Evolutionary conservation across 2,329 filamentous ascomycete species (phyloP).

Genomic region (Ilyonectria sp.): DNA sequence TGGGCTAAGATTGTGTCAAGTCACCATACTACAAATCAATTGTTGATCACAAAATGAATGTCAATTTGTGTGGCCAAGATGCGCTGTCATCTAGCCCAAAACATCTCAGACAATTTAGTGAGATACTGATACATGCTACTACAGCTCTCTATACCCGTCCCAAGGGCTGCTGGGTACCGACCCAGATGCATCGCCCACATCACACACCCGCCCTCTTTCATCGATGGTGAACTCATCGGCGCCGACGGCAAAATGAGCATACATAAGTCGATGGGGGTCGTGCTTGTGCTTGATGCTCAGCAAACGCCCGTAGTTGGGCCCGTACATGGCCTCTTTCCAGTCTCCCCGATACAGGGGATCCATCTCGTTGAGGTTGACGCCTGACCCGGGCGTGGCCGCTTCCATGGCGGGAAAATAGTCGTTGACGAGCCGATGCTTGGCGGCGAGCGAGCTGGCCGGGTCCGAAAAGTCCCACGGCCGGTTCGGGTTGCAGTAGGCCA

Average conservation of each 20-base stretch:
- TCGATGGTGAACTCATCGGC: conserved; percentile 61
- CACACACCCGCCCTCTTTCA: not conserved
- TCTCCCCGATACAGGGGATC: conserved; percentile 58
- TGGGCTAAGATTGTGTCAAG: too few species aligned
- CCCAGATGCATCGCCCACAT: not conserved
- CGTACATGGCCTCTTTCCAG: conserved; percentile 62
- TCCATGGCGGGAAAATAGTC: conserved; percentile 43
- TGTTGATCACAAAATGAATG: too few species aligned
- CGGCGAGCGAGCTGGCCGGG: conserved; percentile 45
- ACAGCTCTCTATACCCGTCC: too few species aligned
- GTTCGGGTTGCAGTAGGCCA: conserved; percentile 49
- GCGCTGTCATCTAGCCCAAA: too few species aligned
- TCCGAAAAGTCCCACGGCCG: conserved; percentile 48
- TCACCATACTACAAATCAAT: too few species aligned
- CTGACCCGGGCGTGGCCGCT: conserved; percentile 57
- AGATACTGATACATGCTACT: too few species aligned
- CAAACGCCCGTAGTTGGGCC: conserved; percentile 60
- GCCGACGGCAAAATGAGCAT: conserved; percentile 64
- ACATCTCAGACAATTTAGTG: too few species aligned
- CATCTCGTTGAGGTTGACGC: conserved; percentile 67
- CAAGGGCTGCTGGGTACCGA: not conserved
- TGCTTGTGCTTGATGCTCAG: conserved; percentile 64
- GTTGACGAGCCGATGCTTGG: conserved; percentile 47
- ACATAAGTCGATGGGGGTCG: conserved; percentile 63
- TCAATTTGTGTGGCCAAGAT: too few species aligned